These are phyloP conservation scores for Poa pratensis DNA, from an alignment of 176 grass and related monocot species.

Conservation along the genomic window DNA sequence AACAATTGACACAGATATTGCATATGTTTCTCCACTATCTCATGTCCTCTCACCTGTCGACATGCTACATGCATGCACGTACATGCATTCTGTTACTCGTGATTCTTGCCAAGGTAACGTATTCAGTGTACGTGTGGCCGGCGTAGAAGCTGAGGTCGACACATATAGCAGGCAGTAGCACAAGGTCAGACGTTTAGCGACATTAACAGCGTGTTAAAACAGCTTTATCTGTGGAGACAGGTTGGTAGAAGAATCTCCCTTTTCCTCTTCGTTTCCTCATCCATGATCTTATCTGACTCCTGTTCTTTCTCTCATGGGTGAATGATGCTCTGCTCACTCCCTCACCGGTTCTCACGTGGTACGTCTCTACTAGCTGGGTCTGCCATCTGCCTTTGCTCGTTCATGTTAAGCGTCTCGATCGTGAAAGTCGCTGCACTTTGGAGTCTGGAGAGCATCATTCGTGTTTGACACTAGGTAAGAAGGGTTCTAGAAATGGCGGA, in stretches of 20 bases:
- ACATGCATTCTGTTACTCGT: too few species aligned
- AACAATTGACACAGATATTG: too few species aligned
- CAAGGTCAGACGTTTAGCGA: background rate
- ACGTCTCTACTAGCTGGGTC: background rate
- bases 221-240: constrained; percentile 38
- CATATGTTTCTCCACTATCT: too few species aligned
- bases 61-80: too few species aligned
- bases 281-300: background rate
- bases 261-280: background rate
- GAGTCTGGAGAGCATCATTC: constrained; percentile 28
- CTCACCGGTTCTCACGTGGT: background rate
- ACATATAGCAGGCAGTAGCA: too few species aligned
- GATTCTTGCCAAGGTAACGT: too few species aligned
- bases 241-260: constrained; percentile 31
- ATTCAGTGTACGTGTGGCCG: too few species aligned
- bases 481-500: background rate
- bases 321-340: background rate
- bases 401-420: background rate
- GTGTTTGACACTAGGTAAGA: background rate
- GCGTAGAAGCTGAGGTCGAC: too few species aligned
- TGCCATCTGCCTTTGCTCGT: background rate
- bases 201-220: background rate
- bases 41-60: too few species aligned
- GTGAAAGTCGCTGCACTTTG: constrained; percentile 19
- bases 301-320: background rate